Evolutionary conservation across 148 eudicot genomes (phyloP).

Genomic region (Amaranthus cruentus): DNA sequence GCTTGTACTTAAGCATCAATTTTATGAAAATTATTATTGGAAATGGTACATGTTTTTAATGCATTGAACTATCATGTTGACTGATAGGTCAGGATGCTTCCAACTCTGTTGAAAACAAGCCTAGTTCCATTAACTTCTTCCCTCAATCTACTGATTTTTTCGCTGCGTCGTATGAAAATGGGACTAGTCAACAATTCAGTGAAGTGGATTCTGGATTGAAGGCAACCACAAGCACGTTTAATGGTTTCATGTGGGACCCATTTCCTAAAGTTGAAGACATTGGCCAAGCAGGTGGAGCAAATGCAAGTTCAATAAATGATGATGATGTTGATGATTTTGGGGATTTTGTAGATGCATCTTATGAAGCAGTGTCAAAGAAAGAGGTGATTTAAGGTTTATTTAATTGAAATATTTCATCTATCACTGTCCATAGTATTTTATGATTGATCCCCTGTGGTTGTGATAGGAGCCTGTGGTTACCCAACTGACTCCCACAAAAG

Average conservation of each 20-base stretch:
- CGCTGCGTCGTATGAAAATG: constrained; percentile 29
- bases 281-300: constrained; percentile 27
- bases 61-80: constrained; percentile 22
- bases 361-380: constrained; percentile 32
- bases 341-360: constrained; percentile 52
- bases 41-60: constrained; percentile 4
- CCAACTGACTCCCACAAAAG: constrained; percentile 15
- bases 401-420: background rate
- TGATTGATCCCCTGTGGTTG: constrained; percentile 11
- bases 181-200: constrained; percentile 18
- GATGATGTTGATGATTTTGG: constrained; percentile 67
- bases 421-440: constrained; percentile 6
- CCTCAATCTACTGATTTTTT: constrained; percentile 35
- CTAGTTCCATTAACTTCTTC: constrained; percentile 23
- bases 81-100: constrained; percentile 39
- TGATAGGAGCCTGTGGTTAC: constrained; percentile 18
- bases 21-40: background rate
- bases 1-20: background rate
- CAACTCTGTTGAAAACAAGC: constrained; percentile 24
- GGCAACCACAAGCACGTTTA: constrained; percentile 23
- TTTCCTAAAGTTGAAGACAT: constrained; percentile 23
- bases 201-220: constrained; percentile 26
- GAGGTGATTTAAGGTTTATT: constrained; percentile 39
- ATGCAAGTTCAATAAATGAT: constrained; percentile 22
- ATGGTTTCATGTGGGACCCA: constrained; percentile 31